Evolutionary conservation across 192 early-diverging fungal species (phyloP).

Genomic region (Coemansia sp.): DNA sequence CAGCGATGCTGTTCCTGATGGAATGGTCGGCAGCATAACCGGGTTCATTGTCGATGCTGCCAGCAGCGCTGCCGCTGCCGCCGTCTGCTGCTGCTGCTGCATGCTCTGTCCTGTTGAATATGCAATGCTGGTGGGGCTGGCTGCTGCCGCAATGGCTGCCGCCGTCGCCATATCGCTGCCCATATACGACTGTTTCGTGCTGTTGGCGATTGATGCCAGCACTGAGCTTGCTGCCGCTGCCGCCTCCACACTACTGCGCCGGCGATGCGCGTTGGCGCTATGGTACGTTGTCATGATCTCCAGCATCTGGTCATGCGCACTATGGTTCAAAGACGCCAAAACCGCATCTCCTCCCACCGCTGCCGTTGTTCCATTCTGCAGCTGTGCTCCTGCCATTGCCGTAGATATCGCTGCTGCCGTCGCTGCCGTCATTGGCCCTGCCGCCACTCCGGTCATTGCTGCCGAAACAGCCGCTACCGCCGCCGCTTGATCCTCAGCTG

Average conservation of each 20-base stretch:
- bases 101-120: slow-evolving; percentile 18
- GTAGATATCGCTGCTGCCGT: slow-evolving; percentile 33
- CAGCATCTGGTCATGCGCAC: slow-evolving; percentile 40
- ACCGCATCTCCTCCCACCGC: slow-evolving; percentile 12
- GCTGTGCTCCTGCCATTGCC: slow-evolving; percentile 21
- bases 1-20: slow-evolving; percentile 39
- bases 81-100: slow-evolving; percentile 26
- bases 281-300: slow-evolving; percentile 51
- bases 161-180: slow-evolving; percentile 18
- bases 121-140: slow-evolving; percentile 10
- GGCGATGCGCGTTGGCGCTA: slow-evolving; percentile 32
- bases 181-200: slow-evolving; percentile 33
- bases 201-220: slow-evolving; percentile 48
- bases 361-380: slow-evolving; percentile 5
- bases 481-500: neutral
- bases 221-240: slow-evolving; percentile 53
- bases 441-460: slow-evolving; percentile 4
- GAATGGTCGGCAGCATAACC: slow-evolving; percentile 46
- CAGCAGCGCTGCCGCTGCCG: slow-evolving; percentile 44
- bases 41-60: slow-evolving; percentile 43
- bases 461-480: neutral
- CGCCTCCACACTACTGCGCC: slow-evolving; percentile 52
- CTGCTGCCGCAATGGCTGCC: slow-evolving; percentile 13
- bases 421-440: slow-evolving; percentile 13
- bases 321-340: slow-evolving; percentile 23